Evolutionary conservation across 352 stramenopile species (phyloP).

Genomic region (Labyrinthula sp.): DNA sequence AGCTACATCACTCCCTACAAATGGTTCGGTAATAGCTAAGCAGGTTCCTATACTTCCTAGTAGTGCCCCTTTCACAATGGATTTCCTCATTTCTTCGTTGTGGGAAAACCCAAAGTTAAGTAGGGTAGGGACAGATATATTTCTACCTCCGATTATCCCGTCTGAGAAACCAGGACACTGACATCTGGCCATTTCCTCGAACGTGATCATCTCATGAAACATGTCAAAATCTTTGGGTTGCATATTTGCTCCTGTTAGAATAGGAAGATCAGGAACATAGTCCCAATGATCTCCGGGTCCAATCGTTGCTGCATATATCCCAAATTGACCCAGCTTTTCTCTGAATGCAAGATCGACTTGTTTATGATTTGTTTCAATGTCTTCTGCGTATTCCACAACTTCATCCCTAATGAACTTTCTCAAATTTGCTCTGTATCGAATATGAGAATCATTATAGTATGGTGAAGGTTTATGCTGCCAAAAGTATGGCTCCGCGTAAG

Average conservation of each 20-base stretch:
- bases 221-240: slow-evolving; percentile 41
- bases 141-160: slow-evolving; percentile 10
- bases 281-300: slow-evolving; percentile 48
- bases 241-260: slow-evolving; percentile 29
- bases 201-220: slow-evolving; percentile 29
- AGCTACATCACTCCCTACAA: slow-evolving; percentile 23
- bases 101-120: slow-evolving; percentile 23
- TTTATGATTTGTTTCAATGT: slow-evolving; percentile 52
- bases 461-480: slow-evolving; percentile 15
- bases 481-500: slow-evolving; percentile 13
- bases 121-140: slow-evolving; percentile 8
- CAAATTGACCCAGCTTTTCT: slow-evolving; percentile 46
- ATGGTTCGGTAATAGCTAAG: slow-evolving; percentile 25
- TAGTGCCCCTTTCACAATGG: slow-evolving; percentile 10
- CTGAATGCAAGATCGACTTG: slow-evolving; percentile 45
- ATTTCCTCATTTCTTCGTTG: slow-evolving; percentile 11
- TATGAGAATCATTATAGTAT: slow-evolving; percentile 25
- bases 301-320: slow-evolving; percentile 48
- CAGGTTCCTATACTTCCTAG: slow-evolving; percentile 7
- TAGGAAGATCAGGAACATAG: slow-evolving; percentile 33
- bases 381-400: slow-evolving; percentile 51
- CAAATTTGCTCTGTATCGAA: slow-evolving; percentile 47
- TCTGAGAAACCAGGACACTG: slow-evolving; percentile 18
- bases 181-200: slow-evolving; percentile 13
- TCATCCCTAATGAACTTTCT: slow-evolving; percentile 52